A percentile compares a stretch with the other conserved stretches of the same genome.
Conservation (phyloP, 306 rosid species). For the Cucumis cinereus region DNA sequence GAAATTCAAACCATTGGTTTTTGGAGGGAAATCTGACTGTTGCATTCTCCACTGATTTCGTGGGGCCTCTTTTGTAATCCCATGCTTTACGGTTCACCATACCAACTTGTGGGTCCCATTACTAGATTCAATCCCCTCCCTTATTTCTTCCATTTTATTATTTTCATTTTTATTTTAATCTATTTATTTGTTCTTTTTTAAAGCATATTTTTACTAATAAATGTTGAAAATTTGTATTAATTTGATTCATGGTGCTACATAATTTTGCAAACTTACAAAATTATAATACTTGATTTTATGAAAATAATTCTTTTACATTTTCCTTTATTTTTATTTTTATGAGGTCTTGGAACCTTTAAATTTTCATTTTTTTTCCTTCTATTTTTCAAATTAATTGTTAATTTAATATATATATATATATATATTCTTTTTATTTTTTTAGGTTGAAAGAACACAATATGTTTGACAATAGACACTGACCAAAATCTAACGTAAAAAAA, state of each 20-base stretch:
- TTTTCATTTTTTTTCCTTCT: too few species aligned
- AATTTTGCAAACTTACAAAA: too few species aligned
- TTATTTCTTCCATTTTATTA: conserved; percentile 7
- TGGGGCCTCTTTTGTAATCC: neutral
- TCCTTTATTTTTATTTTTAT: too few species aligned
- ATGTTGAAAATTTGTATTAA: too few species aligned
- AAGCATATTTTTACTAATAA: too few species aligned
- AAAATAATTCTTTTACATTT: too few species aligned
- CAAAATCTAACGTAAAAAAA: neutral
- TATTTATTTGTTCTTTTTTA: too few species aligned
- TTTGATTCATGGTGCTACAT: too few species aligned
- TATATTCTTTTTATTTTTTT: too few species aligned
- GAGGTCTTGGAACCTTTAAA: too few species aligned
- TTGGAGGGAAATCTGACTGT: conserved; percentile 2
- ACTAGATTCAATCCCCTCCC: conserved; percentile 19
- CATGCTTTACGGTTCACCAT: neutral
- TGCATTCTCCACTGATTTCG: neutral
- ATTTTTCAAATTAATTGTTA: too few species aligned
- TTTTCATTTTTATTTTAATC: neutral
- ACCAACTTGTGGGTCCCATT: neutral
- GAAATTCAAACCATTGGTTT: neutral
- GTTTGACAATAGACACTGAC: neutral
- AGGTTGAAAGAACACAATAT: neutral
- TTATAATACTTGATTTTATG: too few species aligned
- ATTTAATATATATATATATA: neutral